Evolutionary conservation across 495 filamentous ascomycete genomes (phyloP), one percentile per base, ranked within the genome.

Genomic region (Penicillium steckii): DNA sequence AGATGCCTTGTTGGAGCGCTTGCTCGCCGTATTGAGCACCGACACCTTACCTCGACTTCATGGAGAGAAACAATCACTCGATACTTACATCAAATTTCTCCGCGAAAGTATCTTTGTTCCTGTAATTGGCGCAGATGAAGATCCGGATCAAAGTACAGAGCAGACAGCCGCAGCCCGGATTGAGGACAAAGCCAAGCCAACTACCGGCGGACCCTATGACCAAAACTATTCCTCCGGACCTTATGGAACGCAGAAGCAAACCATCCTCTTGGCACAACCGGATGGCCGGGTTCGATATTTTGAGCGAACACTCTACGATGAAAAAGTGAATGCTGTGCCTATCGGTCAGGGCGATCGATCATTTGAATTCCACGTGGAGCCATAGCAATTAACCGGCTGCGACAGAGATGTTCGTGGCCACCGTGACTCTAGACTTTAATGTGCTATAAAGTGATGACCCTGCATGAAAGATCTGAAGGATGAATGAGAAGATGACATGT

Each of bases 221-320:
- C 60, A 58, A 32, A 61, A 59, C 13, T 77, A 65, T 53, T 56
- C 57, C 18, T 58, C 65, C 18, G 74, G 74, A 0, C 52, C 64
- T 4, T 97, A 98, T 70, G 94, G 94, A n/a, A 98, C 94, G 1
- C 90, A 95, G 66, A 85, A 90, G 56, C 93, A 98, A 75, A 95
- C 90, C 0, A 74, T 97, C 10, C 73, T 97, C 21, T 76, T 97
- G 15, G 85, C 96, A 22, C 83, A 84, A 54, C 80, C 79, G 63
- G 74, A 85, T 17, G 93, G 92, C 12, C 81, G 84, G 44, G 82
- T 95, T 35, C 85, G 83, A 10, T 97, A 89, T 62, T 79, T 85
- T 50, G 94, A 98, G 70, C 81, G 95, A 47, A 88, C 90, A 21
- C 73, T 97, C 33, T 95, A 80, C 69, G 90, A 93, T 66, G 67